These are phyloP conservation scores for Macrolepiota albuminosa DNA, from an alignment of 768 basidiomycete genomes.

Conservation along the genomic window DNA sequence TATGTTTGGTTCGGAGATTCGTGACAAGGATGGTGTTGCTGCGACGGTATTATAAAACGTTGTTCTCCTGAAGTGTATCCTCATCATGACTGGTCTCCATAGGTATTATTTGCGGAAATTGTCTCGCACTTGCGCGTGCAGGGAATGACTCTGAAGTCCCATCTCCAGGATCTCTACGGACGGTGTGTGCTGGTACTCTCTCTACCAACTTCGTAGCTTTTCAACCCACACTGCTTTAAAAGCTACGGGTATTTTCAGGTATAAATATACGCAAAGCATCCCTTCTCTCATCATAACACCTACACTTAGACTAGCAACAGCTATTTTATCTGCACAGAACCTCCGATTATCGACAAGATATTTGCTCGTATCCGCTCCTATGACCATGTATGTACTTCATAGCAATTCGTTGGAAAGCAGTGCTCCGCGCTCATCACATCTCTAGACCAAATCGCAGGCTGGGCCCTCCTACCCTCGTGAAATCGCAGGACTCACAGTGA, in stretches of 20 bases:
- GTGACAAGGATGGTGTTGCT: slow-evolving; percentile 87
- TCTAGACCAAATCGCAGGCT: slow-evolving; percentile 10
- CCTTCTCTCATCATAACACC: neutral
- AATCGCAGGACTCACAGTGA: slow-evolving; percentile 58
- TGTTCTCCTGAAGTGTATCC: neutral
- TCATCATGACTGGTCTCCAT: neutral
- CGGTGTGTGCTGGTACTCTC: slow-evolving; percentile 31
- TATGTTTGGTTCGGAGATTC: slow-evolving; percentile 76
- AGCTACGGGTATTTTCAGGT: slow-evolving; percentile 83
- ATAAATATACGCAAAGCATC: neutral
- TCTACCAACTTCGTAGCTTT: neutral
- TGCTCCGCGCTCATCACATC: neutral
- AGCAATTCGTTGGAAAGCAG: neutral
- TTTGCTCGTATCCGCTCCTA: slow-evolving; percentile 64
- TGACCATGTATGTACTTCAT: slow-evolving; percentile 27
- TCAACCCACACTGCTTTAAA: neutral
- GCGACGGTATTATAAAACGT: slow-evolving; percentile 50
- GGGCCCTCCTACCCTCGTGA: slow-evolving; percentile 49
- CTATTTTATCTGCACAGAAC: slow-evolving; percentile 74
- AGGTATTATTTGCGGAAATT: slow-evolving; percentile 72
- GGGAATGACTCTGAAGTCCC: slow-evolving; percentile 48
- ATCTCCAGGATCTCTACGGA: slow-evolving; percentile 61
- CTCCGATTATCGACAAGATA: slow-evolving; percentile 60
- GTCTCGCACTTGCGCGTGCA: slow-evolving; percentile 43
- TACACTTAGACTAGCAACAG: slow-evolving; percentile 65